Evolutionary conservation across 2,329 filamentous ascomycete genomes (phyloP).

Genomic region (Emmonsiellopsis sp.): DNA sequence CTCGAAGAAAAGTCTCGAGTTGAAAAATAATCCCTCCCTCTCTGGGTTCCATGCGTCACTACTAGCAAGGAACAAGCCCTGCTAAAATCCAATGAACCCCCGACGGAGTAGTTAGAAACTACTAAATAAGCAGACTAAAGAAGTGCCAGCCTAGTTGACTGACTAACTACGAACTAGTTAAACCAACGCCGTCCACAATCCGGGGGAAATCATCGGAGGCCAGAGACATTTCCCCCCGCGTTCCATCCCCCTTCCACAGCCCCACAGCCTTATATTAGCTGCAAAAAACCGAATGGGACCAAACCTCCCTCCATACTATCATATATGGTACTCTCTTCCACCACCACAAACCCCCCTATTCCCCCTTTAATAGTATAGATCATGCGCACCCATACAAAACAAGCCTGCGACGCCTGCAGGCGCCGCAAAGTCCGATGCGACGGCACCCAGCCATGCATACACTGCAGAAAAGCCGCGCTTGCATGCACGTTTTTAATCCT

Average conservation of each 20-base stretch:
- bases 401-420: constrained; percentile 18
- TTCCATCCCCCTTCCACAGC: background rate
- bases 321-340: constrained; percentile 4
- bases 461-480: constrained; percentile 12
- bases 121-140: no score
- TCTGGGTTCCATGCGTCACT: no score
- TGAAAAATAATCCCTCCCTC: background rate
- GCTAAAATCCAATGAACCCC: no score
- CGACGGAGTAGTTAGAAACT: no score
- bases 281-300: background rate
- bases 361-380: background rate
- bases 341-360: constrained; percentile 2
- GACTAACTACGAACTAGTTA: background rate
- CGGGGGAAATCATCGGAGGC: background rate
- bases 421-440: constrained; percentile 18
- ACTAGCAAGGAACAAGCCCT: no score
- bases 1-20: background rate
- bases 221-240: background rate
- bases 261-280: background rate
- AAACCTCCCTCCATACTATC: constrained; percentile 6
- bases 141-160: background rate
- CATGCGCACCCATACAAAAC: background rate
- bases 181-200: background rate
- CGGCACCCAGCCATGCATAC: constrained; percentile 11
- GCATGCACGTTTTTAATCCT: constrained; percentile 11